Evolutionary conservation across 2,329 filamentous ascomycete genomes (phyloP).

Genomic region (Verticillium isaacii): DNA sequence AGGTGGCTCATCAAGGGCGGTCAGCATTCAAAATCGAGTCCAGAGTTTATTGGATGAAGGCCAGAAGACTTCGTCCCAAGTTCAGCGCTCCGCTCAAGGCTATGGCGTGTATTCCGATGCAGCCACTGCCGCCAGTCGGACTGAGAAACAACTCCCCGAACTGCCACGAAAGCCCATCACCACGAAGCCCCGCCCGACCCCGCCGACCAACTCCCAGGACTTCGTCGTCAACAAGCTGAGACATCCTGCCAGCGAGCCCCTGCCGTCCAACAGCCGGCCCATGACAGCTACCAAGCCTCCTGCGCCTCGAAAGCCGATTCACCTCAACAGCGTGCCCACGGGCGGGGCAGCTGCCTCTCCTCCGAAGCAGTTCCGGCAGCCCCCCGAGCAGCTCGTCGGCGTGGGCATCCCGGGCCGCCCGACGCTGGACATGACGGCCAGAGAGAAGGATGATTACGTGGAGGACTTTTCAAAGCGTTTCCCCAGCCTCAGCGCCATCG

Average conservation of each 20-base stretch:
- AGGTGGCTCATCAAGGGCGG: conserved; percentile 60
- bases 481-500: conserved; percentile 77
- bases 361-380: neutral
- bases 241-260: conserved; percentile 14
- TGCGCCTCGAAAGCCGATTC: conserved; percentile 57
- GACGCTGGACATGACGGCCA: conserved; percentile 47
- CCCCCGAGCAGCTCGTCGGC: conserved; percentile 34
- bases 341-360: conserved; percentile 22
- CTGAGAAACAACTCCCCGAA: conserved; percentile 35
- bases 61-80: conserved; percentile 50
- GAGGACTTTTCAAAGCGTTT: conserved; percentile 77
- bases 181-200: conserved; percentile 22
- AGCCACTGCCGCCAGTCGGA: conserved; percentile 27
- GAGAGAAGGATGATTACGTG: conserved; percentile 63
- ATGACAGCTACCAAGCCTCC: conserved; percentile 32
- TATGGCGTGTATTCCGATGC: conserved; percentile 81
- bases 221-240: conserved; percentile 13
- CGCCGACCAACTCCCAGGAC: conserved; percentile 15
- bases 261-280: conserved; percentile 16
- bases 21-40: conserved; percentile 88
- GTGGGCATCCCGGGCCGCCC: conserved; percentile 43
- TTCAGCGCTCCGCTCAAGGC: conserved; percentile 72
- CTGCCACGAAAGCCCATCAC: conserved; percentile 48
- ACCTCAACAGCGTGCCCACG: conserved; percentile 53
- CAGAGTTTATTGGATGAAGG: conserved; percentile 81